phyloP scores from a whole-genome alignment of 2,329 filamentous ascomycete genomes.

The Talaromyces sp. region DNA sequence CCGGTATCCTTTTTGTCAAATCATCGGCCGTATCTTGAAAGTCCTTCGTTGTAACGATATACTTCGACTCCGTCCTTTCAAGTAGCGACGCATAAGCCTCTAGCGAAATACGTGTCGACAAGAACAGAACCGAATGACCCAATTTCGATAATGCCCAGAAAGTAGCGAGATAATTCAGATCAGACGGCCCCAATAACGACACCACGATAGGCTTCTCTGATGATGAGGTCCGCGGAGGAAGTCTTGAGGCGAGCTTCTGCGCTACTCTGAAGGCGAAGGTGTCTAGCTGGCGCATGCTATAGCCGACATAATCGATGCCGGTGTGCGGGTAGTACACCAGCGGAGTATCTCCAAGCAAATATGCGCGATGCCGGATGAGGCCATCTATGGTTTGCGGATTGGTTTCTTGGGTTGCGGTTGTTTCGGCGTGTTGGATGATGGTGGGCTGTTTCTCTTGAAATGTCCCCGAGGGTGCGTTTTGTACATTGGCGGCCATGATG shows the following conservation, averaged over 20 bases:
- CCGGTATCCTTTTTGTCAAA: conserved; percentile 25
- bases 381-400: conserved; percentile 39
- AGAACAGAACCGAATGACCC: conserved; percentile 55
- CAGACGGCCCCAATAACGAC: conserved; percentile 54
- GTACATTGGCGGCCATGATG: conserved; percentile 4
- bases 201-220: conserved; percentile 40
- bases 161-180: conserved; percentile 56
- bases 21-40: conserved; percentile 27
- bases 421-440: conserved; percentile 6
- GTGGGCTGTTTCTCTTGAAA: neutral
- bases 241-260: conserved; percentile 27
- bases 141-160: conserved; percentile 56
- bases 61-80: conserved; percentile 41
- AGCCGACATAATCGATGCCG: conserved; percentile 49
- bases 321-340: conserved; percentile 48
- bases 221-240: conserved; percentile 28
- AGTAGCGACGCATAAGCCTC: conserved; percentile 53
- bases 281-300: conserved; percentile 49
- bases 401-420: neutral
- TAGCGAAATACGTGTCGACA: conserved; percentile 55
- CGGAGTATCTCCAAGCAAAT: conserved; percentile 34
- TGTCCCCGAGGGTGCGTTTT: neutral
- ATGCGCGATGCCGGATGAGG: conserved; percentile 40
- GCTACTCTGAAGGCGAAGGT: conserved; percentile 34
- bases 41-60: conserved; percentile 34